phyloP scores from a whole-genome alignment of 768 basidiomycete species.

The Boletellus ananas region DNA sequence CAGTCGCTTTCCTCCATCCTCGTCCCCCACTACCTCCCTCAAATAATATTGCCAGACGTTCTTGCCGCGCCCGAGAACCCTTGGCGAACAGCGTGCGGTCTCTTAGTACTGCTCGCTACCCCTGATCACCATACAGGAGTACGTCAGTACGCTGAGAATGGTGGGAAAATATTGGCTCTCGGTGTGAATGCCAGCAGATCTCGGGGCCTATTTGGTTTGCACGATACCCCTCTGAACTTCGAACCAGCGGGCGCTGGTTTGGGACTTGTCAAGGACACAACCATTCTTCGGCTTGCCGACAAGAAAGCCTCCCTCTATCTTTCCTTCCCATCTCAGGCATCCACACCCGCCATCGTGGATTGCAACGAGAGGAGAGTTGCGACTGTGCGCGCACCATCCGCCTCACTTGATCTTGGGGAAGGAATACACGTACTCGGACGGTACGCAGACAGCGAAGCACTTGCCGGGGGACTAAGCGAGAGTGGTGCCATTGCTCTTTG shows the following conservation, averaged over 20 bases:
- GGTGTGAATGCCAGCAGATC: conserved; percentile 58
- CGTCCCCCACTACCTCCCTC: conserved; percentile 74
- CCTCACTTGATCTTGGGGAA: conserved; percentile 18
- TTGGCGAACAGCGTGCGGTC: conserved; percentile 71
- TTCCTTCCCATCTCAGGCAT: conserved; percentile 22
- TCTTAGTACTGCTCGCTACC: conserved; percentile 75
- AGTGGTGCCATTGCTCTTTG: conserved; percentile 26
- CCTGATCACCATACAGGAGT: conserved; percentile 44
- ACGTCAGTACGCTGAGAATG: conserved; percentile 55
- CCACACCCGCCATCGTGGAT: conserved; percentile 9
- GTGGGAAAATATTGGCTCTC: conserved; percentile 70
- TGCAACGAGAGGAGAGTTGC: background rate
- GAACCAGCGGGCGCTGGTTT: conserved; percentile 32
- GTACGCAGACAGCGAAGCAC: conserved; percentile 14
- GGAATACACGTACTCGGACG: conserved; percentile 15
- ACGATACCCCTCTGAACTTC: conserved; percentile 38
- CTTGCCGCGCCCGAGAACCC: conserved; percentile 63
- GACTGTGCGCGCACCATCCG: conserved; percentile 10
- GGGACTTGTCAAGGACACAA: conserved; percentile 29
- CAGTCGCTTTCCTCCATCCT: conserved; percentile 57
- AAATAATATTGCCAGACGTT: conserved; percentile 53
- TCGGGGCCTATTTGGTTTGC: conserved; percentile 32
- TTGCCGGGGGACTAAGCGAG: conserved; percentile 25
- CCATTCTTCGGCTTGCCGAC: conserved; percentile 25
- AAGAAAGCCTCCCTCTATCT: conserved; percentile 20